Percentiles rank a stretch among this genome's conserved stretches.
Conservation (phyloP, 1,139 yeast genomes). For the Suzukiozyma palmioleophila region DNA sequence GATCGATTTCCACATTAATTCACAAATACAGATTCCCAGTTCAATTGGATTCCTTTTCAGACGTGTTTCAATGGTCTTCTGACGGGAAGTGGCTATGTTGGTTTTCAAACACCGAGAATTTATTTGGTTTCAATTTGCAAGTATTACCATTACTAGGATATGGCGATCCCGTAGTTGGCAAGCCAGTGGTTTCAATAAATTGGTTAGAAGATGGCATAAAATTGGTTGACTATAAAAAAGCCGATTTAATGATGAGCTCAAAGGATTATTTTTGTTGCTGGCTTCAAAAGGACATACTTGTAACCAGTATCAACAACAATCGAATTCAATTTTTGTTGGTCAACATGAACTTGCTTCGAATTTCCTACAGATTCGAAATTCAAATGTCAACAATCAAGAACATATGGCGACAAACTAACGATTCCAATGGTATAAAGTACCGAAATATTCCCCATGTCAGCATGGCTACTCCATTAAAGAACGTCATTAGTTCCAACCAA, state of each 20-base stretch:
- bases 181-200: background rate
- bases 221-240: background rate
- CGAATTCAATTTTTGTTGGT: background rate
- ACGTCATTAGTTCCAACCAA: background rate
- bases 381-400: background rate
- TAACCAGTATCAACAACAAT: conserved; percentile 1
- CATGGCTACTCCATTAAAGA: background rate
- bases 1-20: conserved; percentile 25
- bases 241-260: conserved; percentile 9
- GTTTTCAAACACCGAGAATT: conserved; percentile 19
- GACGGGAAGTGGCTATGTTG: conserved; percentile 34
- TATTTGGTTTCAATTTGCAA: conserved; percentile 28
- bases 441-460: conserved; percentile 2
- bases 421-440: conserved; percentile 9
- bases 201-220: conserved; percentile 2
- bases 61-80: conserved; percentile 25
- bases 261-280: conserved; percentile 4
- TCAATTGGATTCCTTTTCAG: conserved; percentile 14
- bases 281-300: background rate
- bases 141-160: conserved; percentile 25
- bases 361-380: background rate
- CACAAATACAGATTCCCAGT: conserved; percentile 19
- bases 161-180: conserved; percentile 7
- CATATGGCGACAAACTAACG: conserved; percentile 9
- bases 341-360: background rate